Percentiles rank a stretch among this genome's conserved stretches.
Evolutionary conservation across 352 stramenopile genomes (phyloP).

Genomic region (Peronosclerospora sorghi): DNA sequence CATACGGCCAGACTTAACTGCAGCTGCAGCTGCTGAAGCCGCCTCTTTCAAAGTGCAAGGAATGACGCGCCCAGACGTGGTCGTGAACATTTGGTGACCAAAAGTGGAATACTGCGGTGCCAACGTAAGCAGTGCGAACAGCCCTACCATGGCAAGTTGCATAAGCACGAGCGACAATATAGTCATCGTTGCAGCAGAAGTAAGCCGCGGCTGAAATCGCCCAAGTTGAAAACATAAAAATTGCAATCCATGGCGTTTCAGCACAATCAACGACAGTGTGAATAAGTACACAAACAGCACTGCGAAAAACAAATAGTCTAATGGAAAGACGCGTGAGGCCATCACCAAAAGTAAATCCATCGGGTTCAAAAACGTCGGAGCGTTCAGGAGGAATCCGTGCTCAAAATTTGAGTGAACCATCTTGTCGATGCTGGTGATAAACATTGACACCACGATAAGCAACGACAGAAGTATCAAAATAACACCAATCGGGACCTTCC

Average conservation of each 20-base stretch:
- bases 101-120: slow-evolving; percentile 81
- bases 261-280: slow-evolving; percentile 55
- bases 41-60: slow-evolving; percentile 65
- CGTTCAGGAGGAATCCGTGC: slow-evolving; percentile 59
- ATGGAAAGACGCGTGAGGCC: slow-evolving; percentile 57
- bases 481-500: slow-evolving; percentile 60
- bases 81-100: slow-evolving; percentile 59
- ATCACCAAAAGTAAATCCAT: slow-evolving; percentile 68
- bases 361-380: slow-evolving; percentile 51
- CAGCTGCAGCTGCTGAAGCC: slow-evolving; percentile 26
- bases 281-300: slow-evolving; percentile 77
- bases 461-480: slow-evolving; percentile 52
- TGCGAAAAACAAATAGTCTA: slow-evolving; percentile 77
- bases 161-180: slow-evolving; percentile 70
- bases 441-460: slow-evolving; percentile 54
- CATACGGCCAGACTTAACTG: slow-evolving; percentile 13
- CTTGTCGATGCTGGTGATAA: slow-evolving; percentile 77
- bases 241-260: slow-evolving; percentile 64
- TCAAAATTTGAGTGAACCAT: slow-evolving; percentile 60
- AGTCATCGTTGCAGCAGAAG: slow-evolving; percentile 62
- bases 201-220: slow-evolving; percentile 57
- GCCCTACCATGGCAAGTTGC: slow-evolving; percentile 70
- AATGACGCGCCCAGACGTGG: slow-evolving; percentile 29
- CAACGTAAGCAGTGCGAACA: slow-evolving; percentile 73
- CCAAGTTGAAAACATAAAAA: slow-evolving; percentile 74